phyloP scores from a whole-genome alignment of 768 basidiomycete genomes.

The Xanthoconium stramineum region DNA sequence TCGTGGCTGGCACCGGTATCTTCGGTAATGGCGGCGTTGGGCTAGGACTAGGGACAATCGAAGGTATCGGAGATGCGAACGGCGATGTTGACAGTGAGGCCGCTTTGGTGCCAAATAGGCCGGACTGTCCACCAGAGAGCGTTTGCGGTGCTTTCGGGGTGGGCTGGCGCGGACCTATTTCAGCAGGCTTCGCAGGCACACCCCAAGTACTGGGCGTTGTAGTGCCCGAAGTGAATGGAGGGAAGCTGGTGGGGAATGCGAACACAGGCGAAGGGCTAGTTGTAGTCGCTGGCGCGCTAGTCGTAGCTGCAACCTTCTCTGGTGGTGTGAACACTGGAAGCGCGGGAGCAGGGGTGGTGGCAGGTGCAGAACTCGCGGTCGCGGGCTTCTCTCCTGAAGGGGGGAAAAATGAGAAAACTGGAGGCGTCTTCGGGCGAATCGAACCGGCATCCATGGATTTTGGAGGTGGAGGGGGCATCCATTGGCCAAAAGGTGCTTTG shows the following conservation, averaged over 20 bases:
- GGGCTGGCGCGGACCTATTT: background rate
- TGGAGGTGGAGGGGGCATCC: conserved; percentile 22
- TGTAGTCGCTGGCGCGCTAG: conserved; percentile 3
- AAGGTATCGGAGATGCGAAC: background rate
- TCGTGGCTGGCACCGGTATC: conserved; percentile 4
- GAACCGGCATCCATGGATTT: conserved; percentile 22
- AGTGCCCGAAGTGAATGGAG: conserved; percentile 11
- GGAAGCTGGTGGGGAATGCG: conserved; percentile 3
- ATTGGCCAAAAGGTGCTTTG: conserved; percentile 36
- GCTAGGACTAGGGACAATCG: background rate
- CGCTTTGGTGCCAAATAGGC: conserved; percentile 1
- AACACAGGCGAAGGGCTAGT: conserved; percentile 7
- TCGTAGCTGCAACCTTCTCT: background rate
- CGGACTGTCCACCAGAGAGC: conserved; percentile 13
- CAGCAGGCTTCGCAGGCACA: conserved; percentile 6
- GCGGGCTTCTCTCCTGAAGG: conserved; percentile 9
- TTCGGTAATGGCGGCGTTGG: conserved; percentile 2
- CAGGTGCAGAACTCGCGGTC: conserved; percentile 4
- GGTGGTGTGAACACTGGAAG: background rate
- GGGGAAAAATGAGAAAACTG: conserved; percentile 37
- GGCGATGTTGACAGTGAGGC: conserved; percentile 1
- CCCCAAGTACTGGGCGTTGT: conserved; percentile 1
- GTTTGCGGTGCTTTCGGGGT: conserved; percentile 2
- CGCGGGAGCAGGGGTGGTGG: background rate
- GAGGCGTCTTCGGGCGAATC: conserved; percentile 47